Evolutionary conservation across 2,329 filamentous ascomycete genomes (phyloP).

Genomic region (Podosphaera xanthii): DNA sequence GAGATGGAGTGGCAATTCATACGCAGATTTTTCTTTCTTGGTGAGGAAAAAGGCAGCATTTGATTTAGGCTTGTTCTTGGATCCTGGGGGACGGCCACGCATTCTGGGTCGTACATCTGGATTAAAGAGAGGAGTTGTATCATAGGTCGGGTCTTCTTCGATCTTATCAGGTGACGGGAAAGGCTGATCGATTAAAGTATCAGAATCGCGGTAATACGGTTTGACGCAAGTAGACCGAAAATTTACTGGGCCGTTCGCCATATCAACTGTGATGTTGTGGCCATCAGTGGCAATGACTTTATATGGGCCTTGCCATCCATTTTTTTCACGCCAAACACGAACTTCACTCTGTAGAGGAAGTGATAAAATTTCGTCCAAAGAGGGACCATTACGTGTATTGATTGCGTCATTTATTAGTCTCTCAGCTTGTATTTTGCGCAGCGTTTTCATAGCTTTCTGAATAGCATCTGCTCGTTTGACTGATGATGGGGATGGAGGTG

Average conservation of each 20-base stretch:
- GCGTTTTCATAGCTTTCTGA: too few species aligned
- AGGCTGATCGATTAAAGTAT: neutral
- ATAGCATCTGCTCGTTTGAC: slow-evolving; percentile 2
- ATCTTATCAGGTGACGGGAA: neutral
- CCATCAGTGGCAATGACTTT: neutral
- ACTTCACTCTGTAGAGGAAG: neutral
- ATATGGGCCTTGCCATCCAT: neutral
- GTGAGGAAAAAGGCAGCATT: too few species aligned
- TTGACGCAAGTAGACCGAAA: neutral
- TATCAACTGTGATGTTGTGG: neutral
- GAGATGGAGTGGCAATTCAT: too few species aligned
- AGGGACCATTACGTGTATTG: slow-evolving; percentile 1
- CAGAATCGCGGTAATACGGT: neutral
- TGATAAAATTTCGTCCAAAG: neutral
- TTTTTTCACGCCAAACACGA: neutral
- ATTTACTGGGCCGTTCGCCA: neutral
- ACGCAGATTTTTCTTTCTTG: too few species aligned
- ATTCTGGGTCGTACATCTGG: neutral
- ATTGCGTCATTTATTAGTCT: too few species aligned
- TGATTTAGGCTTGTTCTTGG: too few species aligned
- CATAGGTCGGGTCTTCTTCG: neutral
- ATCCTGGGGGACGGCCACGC: neutral
- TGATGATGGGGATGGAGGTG: neutral
- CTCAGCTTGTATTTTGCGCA: too few species aligned
- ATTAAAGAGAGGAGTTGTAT: neutral